Base-by-base conservation (phyloP, 2,329 filamentous ascomycete genomes). In the Aureobasidium sp. region DNA sequence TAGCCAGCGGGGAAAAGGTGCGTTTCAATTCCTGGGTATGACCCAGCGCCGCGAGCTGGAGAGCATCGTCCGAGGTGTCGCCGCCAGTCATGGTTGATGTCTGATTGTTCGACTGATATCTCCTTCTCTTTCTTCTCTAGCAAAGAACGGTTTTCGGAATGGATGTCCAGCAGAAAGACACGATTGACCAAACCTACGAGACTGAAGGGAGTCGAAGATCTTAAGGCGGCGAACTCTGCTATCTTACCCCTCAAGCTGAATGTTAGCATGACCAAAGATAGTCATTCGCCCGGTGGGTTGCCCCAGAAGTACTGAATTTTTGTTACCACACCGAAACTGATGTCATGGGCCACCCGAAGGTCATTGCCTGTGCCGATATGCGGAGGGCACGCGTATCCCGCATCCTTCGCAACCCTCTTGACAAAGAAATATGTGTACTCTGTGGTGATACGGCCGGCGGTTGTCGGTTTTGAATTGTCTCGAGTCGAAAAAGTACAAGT, bases 21-120 rank as follows among this genome's bases (percentile, higher is more conserved):
- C 80, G 71, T 59, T 79, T 71, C 49, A 83, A 66, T 61, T 82
- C 79, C 45, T 77, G 74, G 66, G 75, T 76, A 63, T 81, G 74
- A 54, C 81, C 81, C 58, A 83, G 64, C 34, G 72, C 70, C n/a
- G 76, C 76, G 61, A 80, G 66, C 11, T 50, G 47, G 56, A 76
- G 72, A 45, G 68, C 72, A 57, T 75, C 72, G 64, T 78, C 76
- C 30, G 69, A 68, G 56, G 58, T 42, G 55, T 32, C 44, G 22
- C 24, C 53, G 32, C 30, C 27, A 40, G 41, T 32, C 51, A 54
- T 54, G 49, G 29, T n/a, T 53, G 12, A 4, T 49, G 16, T 19
- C 14, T 42, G 27, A 6, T 21, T 49, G 8, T 49, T 4, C 12
- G 8, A 6, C 25, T 2, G 22, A 14, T 24, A 22, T 25, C 21